A percentile compares a stretch with the other conserved stretches of the same genome.
phyloP scores from a whole-genome alignment of 495 filamentous ascomycete species.

The Podospora bellae-mahoneyi region DNA sequence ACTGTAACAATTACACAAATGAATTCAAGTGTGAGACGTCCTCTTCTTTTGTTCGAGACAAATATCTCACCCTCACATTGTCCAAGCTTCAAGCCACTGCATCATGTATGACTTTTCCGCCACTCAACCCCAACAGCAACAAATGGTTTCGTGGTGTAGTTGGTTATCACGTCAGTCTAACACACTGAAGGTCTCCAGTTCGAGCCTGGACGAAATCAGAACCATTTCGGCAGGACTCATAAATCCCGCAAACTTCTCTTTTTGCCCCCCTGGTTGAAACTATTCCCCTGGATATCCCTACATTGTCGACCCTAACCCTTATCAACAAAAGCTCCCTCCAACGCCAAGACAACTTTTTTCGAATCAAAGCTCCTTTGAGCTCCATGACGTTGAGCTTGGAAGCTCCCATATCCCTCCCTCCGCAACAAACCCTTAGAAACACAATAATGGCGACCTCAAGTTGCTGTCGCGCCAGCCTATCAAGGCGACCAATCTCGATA shows the following conservation, averaged over 20 bases:
- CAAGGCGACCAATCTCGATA: constrained; percentile 19
- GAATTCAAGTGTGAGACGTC: too few species aligned
- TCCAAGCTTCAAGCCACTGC: too few species aligned
- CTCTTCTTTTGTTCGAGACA: too few species aligned
- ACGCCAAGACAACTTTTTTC: constrained; percentile 14
- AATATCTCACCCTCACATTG: too few species aligned
- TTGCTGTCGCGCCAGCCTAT: constrained; percentile 23
- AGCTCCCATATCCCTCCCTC: constrained; percentile 6
- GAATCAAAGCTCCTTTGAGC: constrained; percentile 6
- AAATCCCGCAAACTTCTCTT: background rate
- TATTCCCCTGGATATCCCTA: background rate
- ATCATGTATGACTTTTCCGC: too few species aligned
- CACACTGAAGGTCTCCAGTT: too few species aligned
- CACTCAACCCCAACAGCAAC: too few species aligned
- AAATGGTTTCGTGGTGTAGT: too few species aligned
- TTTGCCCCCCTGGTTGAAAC: background rate
- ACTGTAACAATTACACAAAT: too few species aligned
- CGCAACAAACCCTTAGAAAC: background rate
- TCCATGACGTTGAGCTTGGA: constrained; percentile 15
- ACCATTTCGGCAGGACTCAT: background rate
- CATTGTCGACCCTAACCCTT: constrained; percentile 29
- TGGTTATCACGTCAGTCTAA: too few species aligned
- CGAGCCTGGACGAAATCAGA: too few species aligned
- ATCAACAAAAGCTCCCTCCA: background rate
- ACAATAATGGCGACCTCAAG: constrained; percentile 31